A percentile compares a stretch with the other conserved stretches of the same genome.
These are phyloP conservation scores for Hymenoscyphus albidus DNA, from an alignment of 2,329 filamentous ascomycete genomes.

Conservation along the genomic window DNA sequence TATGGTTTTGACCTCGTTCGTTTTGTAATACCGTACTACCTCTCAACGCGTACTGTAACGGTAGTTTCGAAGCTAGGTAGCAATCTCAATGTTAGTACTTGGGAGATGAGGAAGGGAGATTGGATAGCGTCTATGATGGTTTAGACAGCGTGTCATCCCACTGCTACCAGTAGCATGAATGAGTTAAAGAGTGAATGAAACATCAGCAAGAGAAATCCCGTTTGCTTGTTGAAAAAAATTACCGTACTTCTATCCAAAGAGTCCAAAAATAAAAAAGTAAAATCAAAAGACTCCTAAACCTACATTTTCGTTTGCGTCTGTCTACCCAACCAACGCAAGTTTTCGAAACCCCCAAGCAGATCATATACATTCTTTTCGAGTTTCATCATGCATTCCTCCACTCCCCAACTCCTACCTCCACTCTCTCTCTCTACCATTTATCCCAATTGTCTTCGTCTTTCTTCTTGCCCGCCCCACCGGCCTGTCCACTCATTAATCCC, in stretches of 20 bases:
- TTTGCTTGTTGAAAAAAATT: not conserved
- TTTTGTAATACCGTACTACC: no score
- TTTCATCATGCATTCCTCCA: not conserved
- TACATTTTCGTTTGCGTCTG: not conserved
- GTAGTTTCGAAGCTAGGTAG: no score
- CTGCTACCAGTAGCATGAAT: no score
- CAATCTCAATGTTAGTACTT: no score
- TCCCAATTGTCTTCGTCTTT: constrained; percentile 60
- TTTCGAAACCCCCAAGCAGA: not conserved
- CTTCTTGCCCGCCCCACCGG: constrained; percentile 34
- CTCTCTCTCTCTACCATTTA: constrained; percentile 35
- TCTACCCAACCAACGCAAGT: not conserved
- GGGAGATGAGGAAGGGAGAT: no score
- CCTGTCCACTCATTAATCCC: constrained; percentile 17
- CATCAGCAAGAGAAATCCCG: not conserved
- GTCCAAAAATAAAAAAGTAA: not conserved
- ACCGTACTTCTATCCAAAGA: not conserved
- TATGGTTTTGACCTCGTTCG: no score
- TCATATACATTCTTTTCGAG: not conserved
- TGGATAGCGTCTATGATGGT: no score
- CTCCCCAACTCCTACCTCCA: not conserved
- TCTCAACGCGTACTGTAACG: no score
- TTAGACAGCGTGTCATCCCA: no score
- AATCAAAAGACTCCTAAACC: not conserved
- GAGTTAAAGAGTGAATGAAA: not conserved